Conservation (phyloP, 1,284 basidiomycete genomes). For the Tylopilus orsonianus region DNA sequence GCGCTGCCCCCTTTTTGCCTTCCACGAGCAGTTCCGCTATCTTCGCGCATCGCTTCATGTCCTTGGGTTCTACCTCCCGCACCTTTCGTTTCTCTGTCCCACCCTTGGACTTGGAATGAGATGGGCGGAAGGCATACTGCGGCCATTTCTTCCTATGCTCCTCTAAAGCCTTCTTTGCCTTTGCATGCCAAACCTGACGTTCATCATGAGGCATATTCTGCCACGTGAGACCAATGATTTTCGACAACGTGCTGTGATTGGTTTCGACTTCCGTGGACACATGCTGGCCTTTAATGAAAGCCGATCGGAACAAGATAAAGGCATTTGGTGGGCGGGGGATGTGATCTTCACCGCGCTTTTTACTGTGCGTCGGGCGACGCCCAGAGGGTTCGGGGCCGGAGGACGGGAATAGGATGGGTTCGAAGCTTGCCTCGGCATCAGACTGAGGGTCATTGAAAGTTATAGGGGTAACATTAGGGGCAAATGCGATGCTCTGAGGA, state of each 20-base stretch:
- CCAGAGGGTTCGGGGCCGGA: conserved; percentile 40
- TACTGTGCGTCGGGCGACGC: conserved; percentile 46
- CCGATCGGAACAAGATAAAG: conserved; percentile 85
- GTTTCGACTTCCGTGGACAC: conserved; percentile 77
- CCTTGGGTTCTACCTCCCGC: conserved; percentile 67
- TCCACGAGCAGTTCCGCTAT: conserved; percentile 76
- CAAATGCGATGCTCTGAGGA: conserved; percentile 51
- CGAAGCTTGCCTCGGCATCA: conserved; percentile 30
- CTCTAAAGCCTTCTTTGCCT: conserved; percentile 62
- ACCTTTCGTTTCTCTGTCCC: conserved; percentile 58
- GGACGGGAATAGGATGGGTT: conserved; percentile 46
- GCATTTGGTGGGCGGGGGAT: conserved; percentile 87
- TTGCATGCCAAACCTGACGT: conserved; percentile 67
- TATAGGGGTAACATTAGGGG: conserved; percentile 56
- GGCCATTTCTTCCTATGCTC: conserved; percentile 71
- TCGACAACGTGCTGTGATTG: conserved; percentile 75
- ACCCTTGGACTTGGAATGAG: conserved; percentile 49
- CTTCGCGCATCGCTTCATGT: conserved; percentile 67
- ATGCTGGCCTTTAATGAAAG: conserved; percentile 72
- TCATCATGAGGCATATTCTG: conserved; percentile 67
- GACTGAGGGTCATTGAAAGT: conserved; percentile 54
- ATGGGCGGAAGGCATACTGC: conserved; percentile 67
- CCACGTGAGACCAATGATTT: conserved; percentile 75
- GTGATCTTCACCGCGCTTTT: conserved; percentile 71
- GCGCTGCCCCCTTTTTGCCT: conserved; percentile 69